Base-by-base conservation (phyloP, 768 basidiomycete genomes). In the Podaxis sp. region DNA sequence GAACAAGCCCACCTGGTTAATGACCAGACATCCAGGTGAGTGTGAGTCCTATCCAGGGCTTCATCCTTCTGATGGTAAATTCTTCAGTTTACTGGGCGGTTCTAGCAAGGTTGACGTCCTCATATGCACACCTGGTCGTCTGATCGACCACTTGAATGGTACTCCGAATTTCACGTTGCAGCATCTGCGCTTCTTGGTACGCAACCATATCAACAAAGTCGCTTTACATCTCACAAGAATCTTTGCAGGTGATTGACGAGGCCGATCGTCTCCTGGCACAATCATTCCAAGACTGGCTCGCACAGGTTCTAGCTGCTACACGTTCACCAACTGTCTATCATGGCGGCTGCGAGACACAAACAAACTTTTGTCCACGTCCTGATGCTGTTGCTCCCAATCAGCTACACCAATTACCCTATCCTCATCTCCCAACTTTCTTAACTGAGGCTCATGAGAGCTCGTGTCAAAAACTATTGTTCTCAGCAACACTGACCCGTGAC, bases 201-300 rank as follows among this genome's bases (percentile, higher is more conserved):
- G 89, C 78, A 33, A 4, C 33, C 41, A 54, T 24, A 26, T 44
- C 36, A 20, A 15, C 24, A 17, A 28, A 38, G 17, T 10, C 3
- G 2, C 22, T 26, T 24, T 24, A 33, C 48, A 3, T n/a, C 15
- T 28, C 17, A 28, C 36, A 20, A 55, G 63, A 40, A 10, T 13
- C 28, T 55, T 20, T 15, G 52, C 52, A 96, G 95, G 88, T 99
- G 30, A 93, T 99, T 60, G 97, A 99, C 73, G 97, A 99, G 76
- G 97, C 97, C 0, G 97, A 99, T 71, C 86, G 95, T n/a, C 82
- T 99, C 0, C 82, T 99, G 8, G 90, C 91, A 10, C 95, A 98
- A 72, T 94, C 93, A 1, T 99, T 97, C 76, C 95, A 99, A 74
- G 92, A 94, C 71, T 99, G 96, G 96, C 78, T 99, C 2, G 83